Evolutionary conservation across 2,329 filamentous ascomycete genomes (phyloP), one percentile per base, ranked within the genome.

Genomic region (Phyllosticta citribraziliensis): DNA sequence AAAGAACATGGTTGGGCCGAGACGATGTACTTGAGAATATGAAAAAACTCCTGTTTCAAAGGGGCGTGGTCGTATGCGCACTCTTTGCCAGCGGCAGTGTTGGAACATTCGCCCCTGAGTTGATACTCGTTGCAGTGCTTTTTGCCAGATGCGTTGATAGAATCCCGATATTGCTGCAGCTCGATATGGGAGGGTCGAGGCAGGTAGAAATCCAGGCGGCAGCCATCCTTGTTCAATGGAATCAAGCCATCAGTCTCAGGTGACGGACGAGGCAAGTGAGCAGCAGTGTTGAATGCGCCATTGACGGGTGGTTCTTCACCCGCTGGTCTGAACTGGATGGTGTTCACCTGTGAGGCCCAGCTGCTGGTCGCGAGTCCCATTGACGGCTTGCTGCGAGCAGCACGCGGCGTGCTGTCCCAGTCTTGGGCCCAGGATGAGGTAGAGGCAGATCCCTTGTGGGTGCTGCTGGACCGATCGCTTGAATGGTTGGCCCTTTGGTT

Each of bases 71-170:
- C 79, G 65, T 74, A 82, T 2, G 67, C 67, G 63, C 78, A 80
- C 6, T 63, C 57, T 2, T 2, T 30, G 5, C 55, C 59, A 20
- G 50, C 50, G 2, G 35, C 47, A 10, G 55, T 30, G 6, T 25
- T 25, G 11, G 35, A 24, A 65, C 80, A 82, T 17, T 68, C 63
- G 2, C 72, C 70, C 0, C 72, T 72, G 0, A 83, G 70, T 61
- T 81, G 77, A 62, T 75, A 75, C 27, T 73, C 74, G 65, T 82
- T 82, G 68, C 80, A 83, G 0, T 79, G 73, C 65, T 80, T 81
- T 19, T 71, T 68, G 14, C 69, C 70, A 27, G 71, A 47, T 27
- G 55, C 58, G 47, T 52, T 56, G 24, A 24, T 25, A 10, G 40
- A n/a, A 8, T 47, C 40, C 19, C 14, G 17, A n/a, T 47, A 47